Evolutionary conservation across 768 basidiomycete genomes (phyloP).

Genomic region (Jaapia argillacea): DNA sequence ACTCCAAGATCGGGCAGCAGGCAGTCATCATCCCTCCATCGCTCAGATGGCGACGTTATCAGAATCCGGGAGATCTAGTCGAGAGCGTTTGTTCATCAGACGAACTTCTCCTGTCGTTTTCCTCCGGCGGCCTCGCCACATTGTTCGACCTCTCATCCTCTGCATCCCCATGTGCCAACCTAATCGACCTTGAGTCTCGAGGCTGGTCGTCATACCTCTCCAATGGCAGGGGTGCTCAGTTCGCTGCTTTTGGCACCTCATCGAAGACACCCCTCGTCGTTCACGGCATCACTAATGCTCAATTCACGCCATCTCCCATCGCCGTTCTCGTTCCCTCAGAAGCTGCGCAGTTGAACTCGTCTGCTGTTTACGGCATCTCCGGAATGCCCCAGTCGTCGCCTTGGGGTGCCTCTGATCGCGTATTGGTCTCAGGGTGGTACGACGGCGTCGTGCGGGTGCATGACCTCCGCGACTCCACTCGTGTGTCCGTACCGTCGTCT

Average conservation of each 20-base stretch:
- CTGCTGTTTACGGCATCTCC: conserved; percentile 69
- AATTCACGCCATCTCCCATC: conserved; percentile 36
- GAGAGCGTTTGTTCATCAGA: conserved; percentile 45
- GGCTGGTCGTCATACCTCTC: conserved; percentile 60
- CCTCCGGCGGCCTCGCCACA: conserved; percentile 35
- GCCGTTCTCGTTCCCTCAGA: conserved; percentile 33
- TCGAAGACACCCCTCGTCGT: conserved; percentile 50
- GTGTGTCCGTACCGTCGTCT: conserved; percentile 6
- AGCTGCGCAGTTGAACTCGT: conserved; percentile 15
- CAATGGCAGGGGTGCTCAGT: conserved; percentile 39
- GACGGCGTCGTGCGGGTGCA: conserved; percentile 67
- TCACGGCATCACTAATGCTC: conserved; percentile 38
- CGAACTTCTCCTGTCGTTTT: conserved; percentile 41
- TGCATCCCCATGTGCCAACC: conserved; percentile 8
- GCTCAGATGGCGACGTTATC: conserved; percentile 12
- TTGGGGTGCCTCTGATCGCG: conserved; percentile 62
- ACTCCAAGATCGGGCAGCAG: conserved; percentile 8
- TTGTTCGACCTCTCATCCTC: conserved; percentile 11
- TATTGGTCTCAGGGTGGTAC: conserved; percentile 76
- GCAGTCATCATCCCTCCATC: conserved; percentile 10
- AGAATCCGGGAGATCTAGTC: conserved; percentile 36
- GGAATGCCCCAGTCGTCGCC: conserved; percentile 50
- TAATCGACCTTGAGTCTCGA: conserved; percentile 37
- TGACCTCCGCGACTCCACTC: conserved; percentile 50
- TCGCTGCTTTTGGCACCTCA: conserved; percentile 59